phyloP scores from a whole-genome alignment of 176 grass and related monocot genomes.

The Luzula sylvatica region DNA sequence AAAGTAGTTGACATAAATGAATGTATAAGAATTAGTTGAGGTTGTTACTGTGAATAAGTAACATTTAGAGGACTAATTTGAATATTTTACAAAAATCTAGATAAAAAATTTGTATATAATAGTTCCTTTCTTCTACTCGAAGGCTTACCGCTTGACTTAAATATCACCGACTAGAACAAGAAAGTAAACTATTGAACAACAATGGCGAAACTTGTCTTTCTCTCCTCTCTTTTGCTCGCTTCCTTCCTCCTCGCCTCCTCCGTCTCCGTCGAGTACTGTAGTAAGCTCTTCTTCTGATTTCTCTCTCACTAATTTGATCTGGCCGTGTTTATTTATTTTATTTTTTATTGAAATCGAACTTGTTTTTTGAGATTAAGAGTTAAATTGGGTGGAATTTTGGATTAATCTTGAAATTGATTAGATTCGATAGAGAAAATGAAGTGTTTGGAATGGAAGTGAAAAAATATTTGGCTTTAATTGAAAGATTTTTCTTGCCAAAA shows the following conservation, averaged over 20 bases:
- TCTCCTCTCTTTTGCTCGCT: constrained; percentile 10
- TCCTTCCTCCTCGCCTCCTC: constrained; percentile 12
- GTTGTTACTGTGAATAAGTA: too few relatives aligned
- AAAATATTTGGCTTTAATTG: too few relatives aligned
- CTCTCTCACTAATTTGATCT: neutral
- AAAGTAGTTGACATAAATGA: too few relatives aligned
- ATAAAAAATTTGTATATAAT: too few relatives aligned
- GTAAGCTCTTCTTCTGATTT: constrained; percentile 1
- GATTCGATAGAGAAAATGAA: too few relatives aligned
- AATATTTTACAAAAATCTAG: too few relatives aligned
- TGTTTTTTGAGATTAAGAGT: neutral
- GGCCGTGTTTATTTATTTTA: neutral
- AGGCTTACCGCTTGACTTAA: too few relatives aligned
- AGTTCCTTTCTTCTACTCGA: too few relatives aligned
- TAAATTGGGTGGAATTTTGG: neutral
- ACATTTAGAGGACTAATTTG: too few relatives aligned
- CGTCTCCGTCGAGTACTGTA: constrained; percentile 14
- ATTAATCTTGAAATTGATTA: neutral
- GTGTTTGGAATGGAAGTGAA: too few relatives aligned
- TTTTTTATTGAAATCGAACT: neutral
- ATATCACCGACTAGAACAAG: neutral
- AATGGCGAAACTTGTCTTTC: constrained; percentile 13
- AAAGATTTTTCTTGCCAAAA: too few relatives aligned
- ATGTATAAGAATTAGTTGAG: too few relatives aligned
- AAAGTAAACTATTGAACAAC: neutral